Evolutionary conservation across 164 flowering plant species (phyloP), one percentile per base, ranked within the genome.

Genomic region (Chimonanthus praecox): DNA sequence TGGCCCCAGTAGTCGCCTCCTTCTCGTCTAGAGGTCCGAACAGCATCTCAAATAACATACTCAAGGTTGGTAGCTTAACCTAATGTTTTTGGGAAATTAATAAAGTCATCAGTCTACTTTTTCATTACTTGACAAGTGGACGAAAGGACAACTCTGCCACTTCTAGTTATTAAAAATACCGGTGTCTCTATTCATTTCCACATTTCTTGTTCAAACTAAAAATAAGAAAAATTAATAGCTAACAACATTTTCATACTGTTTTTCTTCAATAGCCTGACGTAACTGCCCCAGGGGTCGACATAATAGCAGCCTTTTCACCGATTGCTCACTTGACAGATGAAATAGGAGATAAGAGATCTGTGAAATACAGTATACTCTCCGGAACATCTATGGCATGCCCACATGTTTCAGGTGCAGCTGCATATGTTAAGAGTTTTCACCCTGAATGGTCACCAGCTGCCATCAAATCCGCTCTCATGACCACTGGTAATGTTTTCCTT

Each of bases 331-430:
- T 83, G 16, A 77, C 91, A 0, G 85, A 80, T 4, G 74, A 79
- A 0, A 58, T 73, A 3, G 66, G 15, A 21, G 78, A 76, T 18
- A 67, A 58, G 5, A 64, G 78, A 58, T n/a, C 51, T 3, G 74
- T 49, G 51, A 3, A 10, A 5, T 76, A 65, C 64, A 67, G 21
- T 58, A 71, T 76, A 76, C 10, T 76, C 4, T 89, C 94, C 5
- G 95, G 97, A 62, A 91, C 94, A 8, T 91, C 97, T 54, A 89
- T 88, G 92, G 80, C 97, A 58, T 84, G 87, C 75, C 94, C 97
- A 63, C 97, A 91, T 71, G 90, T 69, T 88, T 72, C 71, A 20
- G 74, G 71, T 2, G 88, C 90, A 0, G 90, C 89, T 0, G 97
- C 92, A 60, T 92, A 92, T 60, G 87, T 92, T 50, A 92, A 90